Base-by-base conservation (phyloP, 441 rosid genomes). In the Kokia cookei region DNA sequence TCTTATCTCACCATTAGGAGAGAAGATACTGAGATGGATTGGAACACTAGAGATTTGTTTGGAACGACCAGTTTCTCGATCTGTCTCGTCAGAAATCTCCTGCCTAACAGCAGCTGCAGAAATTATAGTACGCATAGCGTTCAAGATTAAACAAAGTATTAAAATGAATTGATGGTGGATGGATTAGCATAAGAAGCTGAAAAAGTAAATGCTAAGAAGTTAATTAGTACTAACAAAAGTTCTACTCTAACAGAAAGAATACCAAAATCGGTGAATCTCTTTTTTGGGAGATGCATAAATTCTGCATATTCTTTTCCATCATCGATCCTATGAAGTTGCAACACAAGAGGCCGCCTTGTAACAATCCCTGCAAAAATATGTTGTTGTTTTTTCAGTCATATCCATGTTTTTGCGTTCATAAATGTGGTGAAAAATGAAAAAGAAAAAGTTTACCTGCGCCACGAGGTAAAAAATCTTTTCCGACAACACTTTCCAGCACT, bases 401-500 rank as follows among this genome's bases (percentile, higher is more conserved):
- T 48, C 58, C 42, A 77, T 26, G 11, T 24, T 45, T 69, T 58
- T 24, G 26, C 12, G 6, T 19, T 12, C 53, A 65, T 71, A 65
- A 9, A 53, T 42, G 60, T 11, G 54, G 22, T 13, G 14, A 74
- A 50, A 57, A 60, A 37, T 66, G 73, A 19, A 59, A 71, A 48
- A 74, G 76, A 50, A 74, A 66, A 62, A 67, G 50, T 68, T 40
- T 85, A 94, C 97, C 99, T 40, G 99, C 87, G 9, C 99, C 99
- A 75, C 99, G 97, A 82, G 99, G 99, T 78, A 94, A 81, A 74
- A 94, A 94, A 72, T 92, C 99, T 83, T 94, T 94, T 40, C 99
- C 99, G 11, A 94, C 97, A 75, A 92, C 81, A 61, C 99, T 91
- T 81, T 94, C 99, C 71, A 94, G 83, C 76, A 94, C 97, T 3